Conservation (phyloP, 1,139 yeast genomes). For the Spathaspora sp. region DNA sequence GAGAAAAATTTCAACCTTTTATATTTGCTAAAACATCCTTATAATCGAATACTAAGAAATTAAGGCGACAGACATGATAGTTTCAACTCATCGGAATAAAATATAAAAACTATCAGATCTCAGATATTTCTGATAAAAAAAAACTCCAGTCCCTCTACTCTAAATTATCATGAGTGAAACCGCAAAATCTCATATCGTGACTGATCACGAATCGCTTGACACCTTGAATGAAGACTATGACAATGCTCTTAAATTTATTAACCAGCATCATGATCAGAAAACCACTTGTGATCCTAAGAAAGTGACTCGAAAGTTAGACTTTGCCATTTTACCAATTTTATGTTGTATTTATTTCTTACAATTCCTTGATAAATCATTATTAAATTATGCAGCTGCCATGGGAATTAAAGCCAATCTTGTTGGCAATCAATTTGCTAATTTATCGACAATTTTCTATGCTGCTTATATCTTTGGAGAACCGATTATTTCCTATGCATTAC, state of each 20-base stretch:
- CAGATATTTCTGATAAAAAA: neutral
- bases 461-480: constrained; percentile 52
- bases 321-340: constrained; percentile 30
- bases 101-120: neutral
- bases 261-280: constrained; percentile 7
- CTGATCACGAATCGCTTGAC: constrained; percentile 5
- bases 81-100: neutral
- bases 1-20: neutral
- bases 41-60: constrained; percentile 2
- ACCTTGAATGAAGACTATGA: constrained; percentile 9
- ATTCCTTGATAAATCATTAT: constrained; percentile 43
- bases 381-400: constrained; percentile 52
- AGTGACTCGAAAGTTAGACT: constrained; percentile 27
- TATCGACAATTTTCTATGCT: constrained; percentile 43
- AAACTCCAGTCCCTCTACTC: neutral
- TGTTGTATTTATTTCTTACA: constrained; percentile 44
- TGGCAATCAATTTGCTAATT: constrained; percentile 40
- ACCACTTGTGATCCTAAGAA: constrained; percentile 6
- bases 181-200: neutral
- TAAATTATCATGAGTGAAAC: neutral
- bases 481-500: constrained; percentile 35
- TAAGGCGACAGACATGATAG: neutral
- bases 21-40: neutral
- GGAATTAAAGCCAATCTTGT: constrained; percentile 38
- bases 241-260: constrained; percentile 14